Evolutionary conservation across 768 basidiomycete genomes (phyloP).

Genomic region (Pleurotus djamor): DNA sequence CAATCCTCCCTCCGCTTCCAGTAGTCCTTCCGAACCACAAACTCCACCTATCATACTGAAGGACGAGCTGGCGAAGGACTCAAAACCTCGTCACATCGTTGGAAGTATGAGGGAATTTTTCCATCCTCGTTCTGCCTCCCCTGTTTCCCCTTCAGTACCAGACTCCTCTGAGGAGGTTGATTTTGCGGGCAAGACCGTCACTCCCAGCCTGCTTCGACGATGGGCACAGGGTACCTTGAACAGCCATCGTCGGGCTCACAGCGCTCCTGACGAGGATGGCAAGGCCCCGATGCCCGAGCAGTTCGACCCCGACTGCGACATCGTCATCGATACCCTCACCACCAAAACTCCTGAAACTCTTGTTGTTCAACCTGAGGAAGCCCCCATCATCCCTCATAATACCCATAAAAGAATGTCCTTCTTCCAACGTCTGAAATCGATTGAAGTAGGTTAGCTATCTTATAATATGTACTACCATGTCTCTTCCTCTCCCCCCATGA

Average conservation of each 20-base stretch:
- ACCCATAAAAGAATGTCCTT: conserved; percentile 30
- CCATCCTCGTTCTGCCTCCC: conserved; percentile 41
- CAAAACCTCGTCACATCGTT: conserved; percentile 48
- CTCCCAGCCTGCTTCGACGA: conserved; percentile 36
- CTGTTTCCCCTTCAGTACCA: conserved; percentile 20
- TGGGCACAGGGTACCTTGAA: conserved; percentile 45
- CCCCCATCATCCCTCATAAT: conserved; percentile 10
- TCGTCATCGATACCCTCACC: background rate
- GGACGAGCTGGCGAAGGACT: conserved; percentile 15
- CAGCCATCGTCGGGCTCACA: conserved; percentile 48
- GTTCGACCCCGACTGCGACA: background rate
- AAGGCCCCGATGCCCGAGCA: conserved; percentile 1
- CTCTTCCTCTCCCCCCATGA: background rate
- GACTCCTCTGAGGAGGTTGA: conserved; percentile 9
- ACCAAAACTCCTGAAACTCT: background rate
- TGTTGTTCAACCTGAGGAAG: background rate
- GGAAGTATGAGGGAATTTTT: conserved; percentile 65
- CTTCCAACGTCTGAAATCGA: conserved; percentile 29
- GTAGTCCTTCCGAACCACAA: conserved; percentile 10
- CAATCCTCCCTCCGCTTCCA: conserved; percentile 12
- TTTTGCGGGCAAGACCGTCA: conserved; percentile 17
- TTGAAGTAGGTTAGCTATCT: conserved; percentile 3
- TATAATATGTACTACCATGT: conserved; percentile 1
- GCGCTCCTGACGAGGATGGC: conserved; percentile 38
- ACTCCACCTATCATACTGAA: conserved; percentile 12